Base-by-base conservation (phyloP, 1,139 yeast genomes). In the Arxiozyma heterogenica region DNA sequence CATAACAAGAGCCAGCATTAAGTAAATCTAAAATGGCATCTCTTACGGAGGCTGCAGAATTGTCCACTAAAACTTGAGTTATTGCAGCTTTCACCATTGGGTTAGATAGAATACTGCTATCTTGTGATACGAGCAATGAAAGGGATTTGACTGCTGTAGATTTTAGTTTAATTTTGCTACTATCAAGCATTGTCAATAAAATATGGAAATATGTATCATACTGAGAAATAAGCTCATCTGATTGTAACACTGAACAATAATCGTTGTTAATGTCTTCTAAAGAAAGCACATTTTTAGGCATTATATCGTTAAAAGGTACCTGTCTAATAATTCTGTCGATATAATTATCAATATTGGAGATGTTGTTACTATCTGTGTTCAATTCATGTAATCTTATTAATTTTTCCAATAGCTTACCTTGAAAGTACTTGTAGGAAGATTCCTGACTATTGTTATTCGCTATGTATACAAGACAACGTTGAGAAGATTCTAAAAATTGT, bases 11-110 rank as follows among this genome's bases (percentile, higher is more conserved):
- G 1, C 64, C 62, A 15, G 60, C 57, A 17, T 79, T 77, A 34
- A 87, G 70, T 51, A 89, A 73, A 48, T 87, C 95, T 30, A 88
- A 71, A 1, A 83, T 83, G 0, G 95, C 87, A 63, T 85, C 91
- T 57, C 90, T 75, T 0, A 88, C 93, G 53, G 83, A 76, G 0
- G 95, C 81, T 0, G 95, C 81, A 1, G 91, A 85, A 0, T 75
- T 64, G 59, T 86, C 93, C 6, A 65, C 69, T 43, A 88, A 69
- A 51, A 83, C 71, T 11, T 69, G 71, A 1, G 82, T 73, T 5
- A 88, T 72, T 0, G 85, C 75, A 9, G 71, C 72, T 58, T 78
- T 82, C 5, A 87, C 77, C 25, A 72, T 70, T 0, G 80, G 75
- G 1, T 78, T 70, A 1, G 75, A 66, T 46, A 86, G 67, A 41